Base-by-base conservation (phyloP, 139 green algal species). In the Microglena sp. region DNA sequence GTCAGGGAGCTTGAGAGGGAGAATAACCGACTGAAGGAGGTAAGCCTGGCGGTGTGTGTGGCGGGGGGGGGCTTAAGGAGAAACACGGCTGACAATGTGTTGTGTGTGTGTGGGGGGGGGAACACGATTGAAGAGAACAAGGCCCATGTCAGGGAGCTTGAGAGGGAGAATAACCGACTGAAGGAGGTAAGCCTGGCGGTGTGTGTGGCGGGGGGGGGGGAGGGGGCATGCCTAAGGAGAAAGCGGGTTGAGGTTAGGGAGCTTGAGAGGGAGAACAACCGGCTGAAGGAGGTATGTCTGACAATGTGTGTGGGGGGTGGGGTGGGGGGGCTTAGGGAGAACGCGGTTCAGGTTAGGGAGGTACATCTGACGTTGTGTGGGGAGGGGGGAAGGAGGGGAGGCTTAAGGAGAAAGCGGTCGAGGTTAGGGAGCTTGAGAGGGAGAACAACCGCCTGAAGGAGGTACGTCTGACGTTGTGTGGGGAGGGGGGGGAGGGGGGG, bases 381-480 rank as follows among this genome's bases (percentile, higher is more conserved):
- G n/a, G n/a, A n/a, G n/a, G n/a, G n/a, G n/a, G n/a, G n/a, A n/a
- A n/a, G n/a, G n/a, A n/a, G n/a, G n/a, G n/a, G n/a, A n/a, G 21
- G 28, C 54, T 70, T 27, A 7, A 18, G 5, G 24, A 8, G 1
- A 55, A 34, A 4, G 62, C 53, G 24, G 5, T 24, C 1, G 64
- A 70, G 54, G 64, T 70, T 22, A 45, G 34, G 30, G 24, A 53
- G 59, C 22, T 65, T 4, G 59, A 65, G 7, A 33, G 21, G 29
- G 24, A 65, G 34, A 5, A 34, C 33, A 15, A 54, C 4, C 22
- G 29, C 33, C 59, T 65, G 5, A 5, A 53, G 59, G n/a, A 60
- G 53, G 53, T 60, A 18, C 6, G 53, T 53, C 43, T n/a, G n/a
- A n/a, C n/a, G n/a, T n/a, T n/a, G n/a, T n/a, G n/a, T n/a, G n/a